phyloP scores from a whole-genome alignment of 371 early-diverging fungal species.

The Mucor sp. region DNA sequence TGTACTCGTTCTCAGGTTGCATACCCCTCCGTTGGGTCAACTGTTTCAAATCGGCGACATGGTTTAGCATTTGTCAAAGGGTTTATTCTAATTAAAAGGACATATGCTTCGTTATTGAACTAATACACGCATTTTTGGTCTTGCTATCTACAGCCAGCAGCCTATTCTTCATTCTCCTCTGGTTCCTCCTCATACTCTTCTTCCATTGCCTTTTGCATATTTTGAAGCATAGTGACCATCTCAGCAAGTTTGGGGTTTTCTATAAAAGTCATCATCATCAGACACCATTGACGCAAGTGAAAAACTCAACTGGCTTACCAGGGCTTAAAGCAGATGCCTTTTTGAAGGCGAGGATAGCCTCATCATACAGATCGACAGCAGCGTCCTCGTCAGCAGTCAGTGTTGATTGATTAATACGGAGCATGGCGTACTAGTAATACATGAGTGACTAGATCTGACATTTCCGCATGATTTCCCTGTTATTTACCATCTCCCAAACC shows the following conservation, averaged over 20 bases:
- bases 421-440: slow-evolving; percentile 32
- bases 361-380: slow-evolving; percentile 33
- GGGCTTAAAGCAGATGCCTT: slow-evolving; percentile 25
- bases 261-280: neutral
- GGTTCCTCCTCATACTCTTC: neutral
- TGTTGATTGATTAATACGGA: slow-evolving; percentile 36
- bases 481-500: slow-evolving; percentile 41
- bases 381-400: slow-evolving; percentile 44
- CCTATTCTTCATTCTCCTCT: neutral
- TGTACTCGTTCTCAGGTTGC: neutral
- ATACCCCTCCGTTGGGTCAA: neutral
- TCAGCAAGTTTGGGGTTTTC: slow-evolving; percentile 23
- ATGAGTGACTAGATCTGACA: neutral
- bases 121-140: neutral
- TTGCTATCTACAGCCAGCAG: neutral
- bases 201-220: neutral
- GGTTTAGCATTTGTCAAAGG: neutral
- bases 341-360: slow-evolving; percentile 27
- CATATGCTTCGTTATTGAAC: neutral
- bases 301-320: slow-evolving; percentile 10
- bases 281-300: neutral
- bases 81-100: neutral
- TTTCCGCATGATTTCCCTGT: neutral
- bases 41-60: neutral
- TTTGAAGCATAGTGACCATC: slow-evolving; percentile 23